Evolutionary conservation across 2,329 filamentous ascomycete species (phyloP), one percentile per base, ranked within the genome.

Genomic region (Lasiodiplodia sp.): DNA sequence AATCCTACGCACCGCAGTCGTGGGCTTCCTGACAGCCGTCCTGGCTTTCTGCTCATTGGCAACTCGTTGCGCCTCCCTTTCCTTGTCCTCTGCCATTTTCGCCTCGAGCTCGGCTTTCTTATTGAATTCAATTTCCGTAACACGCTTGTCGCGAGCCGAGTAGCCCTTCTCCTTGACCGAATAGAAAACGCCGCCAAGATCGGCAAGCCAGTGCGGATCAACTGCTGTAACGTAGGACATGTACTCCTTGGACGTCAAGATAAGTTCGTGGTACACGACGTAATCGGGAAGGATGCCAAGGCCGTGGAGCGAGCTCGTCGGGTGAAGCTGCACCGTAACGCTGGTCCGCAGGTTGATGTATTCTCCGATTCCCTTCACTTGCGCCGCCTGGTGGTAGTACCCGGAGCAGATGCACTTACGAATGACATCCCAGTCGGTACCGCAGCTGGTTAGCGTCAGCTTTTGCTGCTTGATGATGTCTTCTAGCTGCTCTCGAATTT

Each of bases 101-200:
- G 91, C 86, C 82, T 97, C 94, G 71, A 97, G 94, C 80, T 97
- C 94, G 86, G 97, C 94, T 79, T 92, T 94, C 64, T 89, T 86
- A 77, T 97, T 97, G 78, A 97, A 97, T 78, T 97, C 95, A 18
- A 90, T 91, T 82, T 98, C 95, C 0, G 91, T 95, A 58, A 97
- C 88, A 66, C 92, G 88, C 81, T 94, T 95, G 75, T 97, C 92
- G 31, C 92, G 86, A 14, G 91, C 89, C 16, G 92, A 97, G 78
- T 97, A 99, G 1, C 95, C 96, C 81, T 99, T 99, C 81, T 98
- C 95, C 82, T 97, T 97, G 76, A 99, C 88, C 1, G 92, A 96
- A 80, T 98, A 99, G 80, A 99, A 99, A 0, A 99, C 96, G 1
- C 94, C 96, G 40, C 96, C 96, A 6, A 99, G 85, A 78, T 99